phyloP scores from a whole-genome alignment of 2,329 filamentous ascomycete genomes.

The Colletotrichum sp. region DNA sequence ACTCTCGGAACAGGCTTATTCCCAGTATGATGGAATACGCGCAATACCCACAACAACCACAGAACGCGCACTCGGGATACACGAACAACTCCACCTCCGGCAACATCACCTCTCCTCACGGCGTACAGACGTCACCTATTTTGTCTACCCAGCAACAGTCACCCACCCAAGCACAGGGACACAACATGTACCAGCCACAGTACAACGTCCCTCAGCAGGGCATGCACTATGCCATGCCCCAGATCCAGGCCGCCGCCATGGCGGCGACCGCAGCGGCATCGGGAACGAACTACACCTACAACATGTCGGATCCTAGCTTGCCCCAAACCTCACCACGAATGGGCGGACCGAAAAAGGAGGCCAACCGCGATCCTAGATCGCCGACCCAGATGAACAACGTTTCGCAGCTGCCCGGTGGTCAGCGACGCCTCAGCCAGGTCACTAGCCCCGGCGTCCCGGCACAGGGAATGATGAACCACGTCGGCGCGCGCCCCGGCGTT shows the following conservation, averaged over 20 bases:
- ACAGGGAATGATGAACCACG: constrained; percentile 78
- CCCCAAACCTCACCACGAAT: constrained; percentile 79
- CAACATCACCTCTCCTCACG: constrained; percentile 75
- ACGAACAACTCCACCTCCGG: constrained; percentile 59
- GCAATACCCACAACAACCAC: constrained; percentile 73
- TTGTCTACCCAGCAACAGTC: constrained; percentile 78
- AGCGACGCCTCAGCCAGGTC: constrained; percentile 77
- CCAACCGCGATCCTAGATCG: constrained; percentile 72
- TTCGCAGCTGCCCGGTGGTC: constrained; percentile 60
- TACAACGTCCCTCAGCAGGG: constrained; percentile 76
- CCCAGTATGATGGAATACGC: constrained; percentile 75
- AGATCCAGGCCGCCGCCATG: constrained; percentile 91
- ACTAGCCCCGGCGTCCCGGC: constrained; percentile 77
- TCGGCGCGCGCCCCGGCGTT: constrained; percentile 50
- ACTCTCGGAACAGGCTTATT: constrained; percentile 9
- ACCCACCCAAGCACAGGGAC: constrained; percentile 62
- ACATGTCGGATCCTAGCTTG: constrained; percentile 73
- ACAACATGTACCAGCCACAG: constrained; percentile 81
- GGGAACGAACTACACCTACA: constrained; percentile 77
- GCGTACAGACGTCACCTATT: constrained; percentile 79
- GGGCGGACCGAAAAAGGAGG: constrained; percentile 73
- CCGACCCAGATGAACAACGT: constrained; percentile 73
- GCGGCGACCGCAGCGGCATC: constrained; percentile 89
- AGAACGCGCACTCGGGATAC: constrained; percentile 70
- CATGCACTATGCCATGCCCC: constrained; percentile 85